Evolutionary conservation across 2,329 filamentous ascomycete species (phyloP).

Genomic region (Aspergillus ochraceus): DNA sequence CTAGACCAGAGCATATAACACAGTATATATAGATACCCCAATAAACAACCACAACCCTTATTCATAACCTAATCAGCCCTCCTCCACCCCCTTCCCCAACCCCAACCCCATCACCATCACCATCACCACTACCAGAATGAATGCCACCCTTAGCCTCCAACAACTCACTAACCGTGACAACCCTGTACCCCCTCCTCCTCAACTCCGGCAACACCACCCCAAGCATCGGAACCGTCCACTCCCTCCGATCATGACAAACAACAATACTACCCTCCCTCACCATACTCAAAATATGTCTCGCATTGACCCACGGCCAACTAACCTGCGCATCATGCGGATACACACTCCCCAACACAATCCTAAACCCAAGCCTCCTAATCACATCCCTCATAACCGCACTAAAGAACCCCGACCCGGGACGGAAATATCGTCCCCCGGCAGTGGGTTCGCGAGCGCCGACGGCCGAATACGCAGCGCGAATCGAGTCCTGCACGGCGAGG

Average conservation of each 20-base stretch:
- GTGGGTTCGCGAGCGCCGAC: constrained; percentile 35
- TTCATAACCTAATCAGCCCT: too few species aligned
- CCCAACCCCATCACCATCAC: neutral
- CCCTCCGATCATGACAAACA: constrained; percentile 79
- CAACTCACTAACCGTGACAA: constrained; percentile 71
- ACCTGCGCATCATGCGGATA: constrained; percentile 95
- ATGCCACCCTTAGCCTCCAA: constrained; percentile 40
- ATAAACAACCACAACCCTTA: too few species aligned
- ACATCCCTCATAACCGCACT: constrained; percentile 65
- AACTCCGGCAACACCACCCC: constrained; percentile 70
- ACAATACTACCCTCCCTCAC: constrained; percentile 73
- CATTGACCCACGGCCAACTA: constrained; percentile 66
- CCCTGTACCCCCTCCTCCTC: constrained; percentile 65
- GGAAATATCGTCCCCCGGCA: constrained; percentile 65
- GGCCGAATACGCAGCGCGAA: constrained; percentile 57
- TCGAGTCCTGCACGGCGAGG: constrained; percentile 60
- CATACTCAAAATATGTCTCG: constrained; percentile 78
- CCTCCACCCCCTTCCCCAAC: too few species aligned
- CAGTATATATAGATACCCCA: too few species aligned
- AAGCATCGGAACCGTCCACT: constrained; percentile 83
- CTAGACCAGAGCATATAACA: too few species aligned
- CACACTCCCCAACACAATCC: constrained; percentile 76
- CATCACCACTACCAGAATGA: constrained; percentile 16
- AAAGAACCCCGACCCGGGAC: constrained; percentile 84
- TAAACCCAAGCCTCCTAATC: constrained; percentile 63